Percentiles rank a stretch among this genome's conserved stretches.
Conservation (phyloP, 257 asterid genomes). For the Apocynum venetum region DNA sequence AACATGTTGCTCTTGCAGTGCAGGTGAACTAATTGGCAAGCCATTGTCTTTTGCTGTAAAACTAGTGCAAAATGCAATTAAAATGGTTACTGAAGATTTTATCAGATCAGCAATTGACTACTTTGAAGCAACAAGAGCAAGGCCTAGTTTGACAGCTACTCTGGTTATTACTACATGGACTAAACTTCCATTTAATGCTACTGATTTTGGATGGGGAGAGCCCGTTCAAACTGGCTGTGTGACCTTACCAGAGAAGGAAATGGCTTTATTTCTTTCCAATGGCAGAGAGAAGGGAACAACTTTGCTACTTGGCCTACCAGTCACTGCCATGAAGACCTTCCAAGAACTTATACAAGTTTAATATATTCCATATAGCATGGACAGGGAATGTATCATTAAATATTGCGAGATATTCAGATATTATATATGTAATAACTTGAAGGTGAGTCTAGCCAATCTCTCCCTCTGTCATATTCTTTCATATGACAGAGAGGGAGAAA, state of each 20-base stretch:
- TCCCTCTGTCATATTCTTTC: neutral
- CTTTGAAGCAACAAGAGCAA: constrained; percentile 22
- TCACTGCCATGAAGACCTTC: constrained; percentile 22
- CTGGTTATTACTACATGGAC: constrained; percentile 20
- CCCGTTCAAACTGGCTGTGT: constrained; percentile 17
- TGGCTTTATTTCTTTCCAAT: constrained; percentile 13
- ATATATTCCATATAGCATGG: neutral
- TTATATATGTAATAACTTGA: neutral
- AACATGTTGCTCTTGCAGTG: constrained; percentile 10
- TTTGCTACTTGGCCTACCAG: constrained; percentile 22
- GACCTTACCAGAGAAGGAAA: constrained; percentile 20
- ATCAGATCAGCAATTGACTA: constrained; percentile 21
- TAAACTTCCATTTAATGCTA: constrained; percentile 15
- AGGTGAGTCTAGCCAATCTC: neutral
- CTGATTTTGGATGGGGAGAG: constrained; percentile 28
- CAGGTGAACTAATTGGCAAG: constrained; percentile 18
- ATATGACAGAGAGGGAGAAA: neutral
- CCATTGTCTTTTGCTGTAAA: constrained; percentile 18
- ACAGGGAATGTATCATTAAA: neutral
- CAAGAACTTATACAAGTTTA: constrained; percentile 16
- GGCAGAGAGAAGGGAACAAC: constrained; percentile 17
- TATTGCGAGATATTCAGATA: neutral
- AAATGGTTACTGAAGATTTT: constrained; percentile 16
- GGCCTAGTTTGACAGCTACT: constrained; percentile 19
- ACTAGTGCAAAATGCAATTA: constrained; percentile 16